These are phyloP conservation scores for Stipa capillata DNA, from an alignment of 176 grass and related monocot species.

Conservation along the genomic window DNA sequence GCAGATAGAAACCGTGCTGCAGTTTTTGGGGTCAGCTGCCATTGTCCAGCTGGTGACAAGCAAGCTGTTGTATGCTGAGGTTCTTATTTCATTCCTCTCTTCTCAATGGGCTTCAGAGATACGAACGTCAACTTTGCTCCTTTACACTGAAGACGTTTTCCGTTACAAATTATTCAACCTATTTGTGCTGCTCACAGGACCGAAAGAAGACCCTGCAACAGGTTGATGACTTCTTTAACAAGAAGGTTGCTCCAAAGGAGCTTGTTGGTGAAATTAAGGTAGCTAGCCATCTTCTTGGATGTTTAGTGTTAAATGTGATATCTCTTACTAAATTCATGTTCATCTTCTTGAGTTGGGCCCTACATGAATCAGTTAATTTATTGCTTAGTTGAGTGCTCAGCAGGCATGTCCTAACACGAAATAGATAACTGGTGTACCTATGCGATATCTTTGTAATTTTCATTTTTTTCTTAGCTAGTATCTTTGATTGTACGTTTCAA, in stretches of 20 bases:
- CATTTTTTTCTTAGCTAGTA: neutral
- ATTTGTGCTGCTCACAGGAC: slow-evolving; percentile 43
- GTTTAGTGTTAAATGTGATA: neutral
- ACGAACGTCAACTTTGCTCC: neutral
- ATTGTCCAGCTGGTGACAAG: slow-evolving; percentile 66
- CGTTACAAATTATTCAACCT: neutral
- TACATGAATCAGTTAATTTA: neutral
- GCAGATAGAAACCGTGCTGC: slow-evolving; percentile 94
- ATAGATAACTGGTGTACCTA: neutral
- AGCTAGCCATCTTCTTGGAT: neutral
- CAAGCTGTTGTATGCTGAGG: slow-evolving; percentile 75
- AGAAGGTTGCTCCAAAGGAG: slow-evolving; percentile 90
- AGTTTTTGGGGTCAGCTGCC: slow-evolving; percentile 88
- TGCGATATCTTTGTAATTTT: neutral
- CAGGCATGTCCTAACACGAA: neutral
- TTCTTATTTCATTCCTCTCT: slow-evolving; percentile 21
- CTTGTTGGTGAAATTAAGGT: slow-evolving; percentile 99
- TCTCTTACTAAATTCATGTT: neutral
- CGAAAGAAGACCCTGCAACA: slow-evolving; percentile 68
- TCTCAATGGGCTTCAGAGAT: neutral
- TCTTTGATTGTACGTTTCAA: neutral
- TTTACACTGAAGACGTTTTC: neutral
- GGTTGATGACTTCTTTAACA: slow-evolving; percentile 84
- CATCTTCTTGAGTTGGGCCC: neutral
- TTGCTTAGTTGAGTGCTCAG: neutral